Evolutionary conservation across 2,329 filamentous ascomycete genomes (phyloP), one percentile per base, ranked within the genome.

Genomic region (Penicillium sp.): DNA sequence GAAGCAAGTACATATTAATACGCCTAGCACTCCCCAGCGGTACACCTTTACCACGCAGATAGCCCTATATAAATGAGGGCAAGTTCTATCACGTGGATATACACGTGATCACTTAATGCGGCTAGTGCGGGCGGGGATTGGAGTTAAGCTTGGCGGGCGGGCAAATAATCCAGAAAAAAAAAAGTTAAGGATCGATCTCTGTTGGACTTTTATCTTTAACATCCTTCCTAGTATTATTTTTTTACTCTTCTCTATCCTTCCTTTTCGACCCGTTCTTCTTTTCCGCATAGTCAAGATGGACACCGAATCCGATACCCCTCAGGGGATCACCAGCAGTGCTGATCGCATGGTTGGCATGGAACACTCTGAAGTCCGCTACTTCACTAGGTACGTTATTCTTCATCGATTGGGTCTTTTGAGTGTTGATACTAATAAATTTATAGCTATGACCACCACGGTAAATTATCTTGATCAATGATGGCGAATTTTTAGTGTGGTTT

Each of bases 371-470:
- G 92, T 95, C 78, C 94, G 97, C 79, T 99, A 97, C 83, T 97
- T 97, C 82, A 97, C 97, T 81, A 96, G 92, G 93, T 95, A 80
- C 65, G 74, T 57, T 37, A 35, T 49, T 33, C 23, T 29, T 25
- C 38, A 46, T 38, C 19, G 25, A 42, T 29, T 27, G n/a, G 47
- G 19, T 33, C 9, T 59, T 47, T 56, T 54, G 57, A 49, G 50
- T 50, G 17, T 54, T 59, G 50, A 64, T 70, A 57, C 68, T 65
- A 19, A 55, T 43, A 43, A 41, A 37, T 23, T 55, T 55, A 66
- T 76, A 97, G 93, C 78, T 97, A 97, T 78, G 96, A 97, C 77
- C 94, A 97, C 80, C 93, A 97, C 84, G 93, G 93, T 93, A 87
- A 76, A 81, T 81, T 63, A 62, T 64, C 57, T 59, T 66, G 57